A percentile compares a stretch with the other conserved stretches of the same genome.
phyloP scores from a whole-genome alignment of 768 basidiomycete species.

The Phanerochaete carnosa region DNA sequence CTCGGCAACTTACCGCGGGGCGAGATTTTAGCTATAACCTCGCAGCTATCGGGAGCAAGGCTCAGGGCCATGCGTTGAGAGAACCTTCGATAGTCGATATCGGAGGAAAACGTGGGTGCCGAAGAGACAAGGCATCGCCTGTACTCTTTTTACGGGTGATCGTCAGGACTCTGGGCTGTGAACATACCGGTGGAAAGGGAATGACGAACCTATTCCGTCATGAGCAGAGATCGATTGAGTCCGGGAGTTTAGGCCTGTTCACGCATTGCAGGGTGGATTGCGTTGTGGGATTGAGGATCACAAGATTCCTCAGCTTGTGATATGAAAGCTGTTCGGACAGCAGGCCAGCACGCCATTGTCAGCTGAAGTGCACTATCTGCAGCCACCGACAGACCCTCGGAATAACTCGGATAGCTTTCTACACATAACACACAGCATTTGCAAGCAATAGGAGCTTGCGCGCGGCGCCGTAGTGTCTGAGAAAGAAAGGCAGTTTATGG shows the following conservation, averaged over 20 bases:
- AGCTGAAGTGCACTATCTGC: not conserved
- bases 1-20: conserved; percentile 3
- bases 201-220: not conserved
- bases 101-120: not conserved
- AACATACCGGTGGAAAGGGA: not conserved
- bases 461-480: not conserved
- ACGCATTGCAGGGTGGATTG: not conserved
- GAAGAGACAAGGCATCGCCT: not conserved
- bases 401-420: not conserved
- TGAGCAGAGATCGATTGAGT: not conserved
- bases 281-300: not conserved
- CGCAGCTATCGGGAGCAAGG: not conserved
- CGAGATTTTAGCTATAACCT: conserved; percentile 7
- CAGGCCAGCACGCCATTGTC: not conserved
- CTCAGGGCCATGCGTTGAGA: not conserved
- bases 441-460: no score
- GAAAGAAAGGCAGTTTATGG: not conserved
- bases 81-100: not conserved
- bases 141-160: not conserved
- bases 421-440: no score
- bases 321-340: not conserved
- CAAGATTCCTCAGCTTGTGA: not conserved
- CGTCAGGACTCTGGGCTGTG: not conserved
- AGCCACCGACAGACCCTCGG: not conserved
- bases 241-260: not conserved